Base-by-base conservation (phyloP, 805 yeast species). In the Candida easanensis region DNA sequence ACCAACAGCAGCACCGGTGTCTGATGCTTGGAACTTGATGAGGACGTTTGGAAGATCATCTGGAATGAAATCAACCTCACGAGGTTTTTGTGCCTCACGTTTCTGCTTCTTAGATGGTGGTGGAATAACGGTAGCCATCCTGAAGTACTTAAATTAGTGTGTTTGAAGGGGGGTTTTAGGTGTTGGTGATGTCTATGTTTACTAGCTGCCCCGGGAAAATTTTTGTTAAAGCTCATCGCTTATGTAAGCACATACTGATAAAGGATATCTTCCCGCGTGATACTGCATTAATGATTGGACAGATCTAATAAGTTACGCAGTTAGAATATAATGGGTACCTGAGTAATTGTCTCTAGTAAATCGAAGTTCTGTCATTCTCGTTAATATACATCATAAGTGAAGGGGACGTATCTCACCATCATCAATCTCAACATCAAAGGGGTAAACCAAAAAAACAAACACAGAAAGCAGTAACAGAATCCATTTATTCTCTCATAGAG, bases 81-180 rank as follows among this genome's bases (percentile, higher is more conserved):
- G 79, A 8, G 87, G 86, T 61, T 78, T 73, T 61, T 89, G 97
- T 4, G 95, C 95, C 49, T 75, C 86, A 60, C 80, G 79, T 64
- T 76, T 86, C 61, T 88, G 96, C 60, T 81, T 87, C 64, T 93
- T 91, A 1, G 96, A 84, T 17, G 87, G 95, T 32, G 97, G 98
- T 20, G 99, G 99, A 36, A 93, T 64, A 34, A 88, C 71, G 1
- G 98, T 93, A 39, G 98, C 93, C 98, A 91, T 90, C 4, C 27
- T 40, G 5, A 16, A 25, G 4, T 5, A 33, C 18, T n/a, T 21
- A n/a, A 15, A 18, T 15, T 21, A 10, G 3, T 11, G 11, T 16
- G 27, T 7, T 28, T 15, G n/a, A n/a, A n/a, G n/a, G 26, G 27
- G 36, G 16, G 14, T 9, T 25, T 19, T 21, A 8, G 27, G 6